Conservation (phyloP, 2,329 filamentous ascomycete genomes). For the Aspergillus glaucus region DNA sequence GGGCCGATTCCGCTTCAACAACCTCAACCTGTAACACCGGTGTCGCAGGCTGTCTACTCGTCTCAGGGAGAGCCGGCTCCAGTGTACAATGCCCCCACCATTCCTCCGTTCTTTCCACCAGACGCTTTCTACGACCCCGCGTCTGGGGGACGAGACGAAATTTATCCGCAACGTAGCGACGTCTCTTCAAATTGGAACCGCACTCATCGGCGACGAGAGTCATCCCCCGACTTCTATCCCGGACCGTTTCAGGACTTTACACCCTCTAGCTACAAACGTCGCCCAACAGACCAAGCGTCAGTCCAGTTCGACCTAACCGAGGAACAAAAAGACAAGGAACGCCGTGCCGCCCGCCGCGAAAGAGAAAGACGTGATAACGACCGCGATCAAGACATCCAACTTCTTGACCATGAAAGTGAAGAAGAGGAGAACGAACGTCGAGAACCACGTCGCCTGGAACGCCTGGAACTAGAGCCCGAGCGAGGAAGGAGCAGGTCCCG, state of each 20-base stretch:
- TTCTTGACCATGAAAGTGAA: constrained; percentile 22
- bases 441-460: constrained; percentile 12
- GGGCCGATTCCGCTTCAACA: constrained; percentile 70
- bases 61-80: constrained; percentile 36
- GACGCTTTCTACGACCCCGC: constrained; percentile 5
- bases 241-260: constrained; percentile 12
- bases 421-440: constrained; percentile 12
- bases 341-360: constrained; percentile 23
- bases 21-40: constrained; percentile 70
- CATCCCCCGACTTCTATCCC: constrained; percentile 38
- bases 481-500: constrained; percentile 9
- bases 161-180: constrained; percentile 7
- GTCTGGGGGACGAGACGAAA: not conserved
- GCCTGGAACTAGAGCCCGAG: constrained; percentile 7
- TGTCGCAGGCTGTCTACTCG: constrained; percentile 62
- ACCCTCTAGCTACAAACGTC: constrained; percentile 23
- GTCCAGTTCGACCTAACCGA: constrained; percentile 55
- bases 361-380: constrained; percentile 16
- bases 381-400: constrained; percentile 16
- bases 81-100: constrained; percentile 36
- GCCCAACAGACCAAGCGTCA: constrained; percentile 35
- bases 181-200: constrained; percentile 1
- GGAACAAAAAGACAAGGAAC: constrained; percentile 49
- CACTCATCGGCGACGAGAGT: constrained; percentile 38
- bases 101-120: constrained; percentile 35